phyloP scores from a whole-genome alignment of 1,284 basidiomycete species.

The Boletus subluridellus region DNA sequence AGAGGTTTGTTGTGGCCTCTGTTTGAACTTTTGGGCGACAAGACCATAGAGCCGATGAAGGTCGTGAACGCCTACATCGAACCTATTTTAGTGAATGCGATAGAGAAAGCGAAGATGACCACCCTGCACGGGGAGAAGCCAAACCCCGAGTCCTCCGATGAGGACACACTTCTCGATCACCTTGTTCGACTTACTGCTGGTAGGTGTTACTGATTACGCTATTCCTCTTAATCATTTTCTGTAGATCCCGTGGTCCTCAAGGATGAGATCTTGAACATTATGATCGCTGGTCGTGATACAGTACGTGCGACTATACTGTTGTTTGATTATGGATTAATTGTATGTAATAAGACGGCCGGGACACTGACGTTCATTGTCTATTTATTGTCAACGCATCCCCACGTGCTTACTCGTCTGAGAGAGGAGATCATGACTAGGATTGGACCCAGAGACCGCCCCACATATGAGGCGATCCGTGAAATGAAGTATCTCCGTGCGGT shows the following conservation, averaged over 20 bases:
- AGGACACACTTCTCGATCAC: constrained; percentile 27
- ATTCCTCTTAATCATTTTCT: constrained; percentile 6
- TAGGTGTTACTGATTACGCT: not conserved
- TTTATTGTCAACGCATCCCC: constrained; percentile 48
- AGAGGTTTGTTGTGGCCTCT: constrained; percentile 48
- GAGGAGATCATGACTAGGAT: constrained; percentile 45
- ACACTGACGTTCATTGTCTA: constrained; percentile 50
- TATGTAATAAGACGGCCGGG: constrained; percentile 39
- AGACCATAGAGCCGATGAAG: constrained; percentile 43
- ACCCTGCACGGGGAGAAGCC: constrained; percentile 10
- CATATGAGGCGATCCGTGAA: constrained; percentile 44
- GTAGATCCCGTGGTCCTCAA: constrained; percentile 36
- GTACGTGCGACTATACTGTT: constrained; percentile 24
- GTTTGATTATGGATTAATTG: not conserved
- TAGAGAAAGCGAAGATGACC: constrained; percentile 36
- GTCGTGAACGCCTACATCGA: constrained; percentile 49
- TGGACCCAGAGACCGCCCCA: constrained; percentile 40
- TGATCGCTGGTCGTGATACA: constrained; percentile 48
- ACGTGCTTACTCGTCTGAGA: constrained; percentile 42
- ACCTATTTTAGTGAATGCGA: constrained; percentile 47
- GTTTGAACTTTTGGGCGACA: constrained; percentile 46
- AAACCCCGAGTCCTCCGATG: constrained; percentile 5
- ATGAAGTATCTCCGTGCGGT: constrained; percentile 53
- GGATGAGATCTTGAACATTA: constrained; percentile 47
- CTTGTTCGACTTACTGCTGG: constrained; percentile 24